These are phyloP conservation scores for Botryotinia calthae DNA, from an alignment of 2,329 filamentous ascomycete genomes.

Conservation along the genomic window DNA sequence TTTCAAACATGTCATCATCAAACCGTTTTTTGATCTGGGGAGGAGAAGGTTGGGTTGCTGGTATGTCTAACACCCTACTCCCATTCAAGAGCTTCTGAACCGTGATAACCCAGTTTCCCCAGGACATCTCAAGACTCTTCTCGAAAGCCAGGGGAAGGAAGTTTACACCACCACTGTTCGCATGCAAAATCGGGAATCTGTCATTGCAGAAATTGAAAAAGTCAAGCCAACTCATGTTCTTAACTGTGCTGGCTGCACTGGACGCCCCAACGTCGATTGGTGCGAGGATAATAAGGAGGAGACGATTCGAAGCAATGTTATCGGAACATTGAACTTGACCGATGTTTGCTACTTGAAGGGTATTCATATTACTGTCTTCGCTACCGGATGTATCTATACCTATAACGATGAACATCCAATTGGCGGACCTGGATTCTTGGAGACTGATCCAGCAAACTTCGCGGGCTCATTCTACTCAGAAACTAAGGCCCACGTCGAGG, in stretches of 20 bases:
- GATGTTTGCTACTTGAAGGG: slow-evolving; percentile 58
- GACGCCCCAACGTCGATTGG: slow-evolving; percentile 68
- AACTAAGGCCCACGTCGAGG: slow-evolving; percentile 64
- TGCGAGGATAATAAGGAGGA: slow-evolving; percentile 68
- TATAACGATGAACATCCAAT: slow-evolving; percentile 61
- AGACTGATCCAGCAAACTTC: slow-evolving; percentile 64
- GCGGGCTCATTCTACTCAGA: slow-evolving; percentile 65
- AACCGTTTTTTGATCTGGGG: slow-evolving; percentile 60
- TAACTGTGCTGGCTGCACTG: slow-evolving; percentile 64
- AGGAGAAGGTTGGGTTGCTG: slow-evolving; percentile 54
- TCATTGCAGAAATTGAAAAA: slow-evolving; percentile 54
- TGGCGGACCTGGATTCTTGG: slow-evolving; percentile 57
- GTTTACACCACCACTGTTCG: slow-evolving; percentile 60
- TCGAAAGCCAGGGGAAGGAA: slow-evolving; percentile 57
- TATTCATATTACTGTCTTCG: slow-evolving; percentile 64
- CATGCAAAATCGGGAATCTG: slow-evolving; percentile 61
- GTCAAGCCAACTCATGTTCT: slow-evolving; percentile 65
- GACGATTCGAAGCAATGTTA: slow-evolving; percentile 65
- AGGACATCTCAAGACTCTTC: slow-evolving; percentile 57
- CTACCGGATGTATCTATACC: slow-evolving; percentile 66
- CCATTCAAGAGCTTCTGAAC: neutral
- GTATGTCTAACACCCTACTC: slow-evolving; percentile 11
- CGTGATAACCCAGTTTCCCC: slow-evolving; percentile 13
- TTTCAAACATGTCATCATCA: slow-evolving; percentile 21
- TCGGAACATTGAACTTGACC: slow-evolving; percentile 61